These are phyloP conservation scores for Colletotrichum magnum DNA, from an alignment of 2,329 filamentous ascomycete genomes.

Conservation along the genomic window DNA sequence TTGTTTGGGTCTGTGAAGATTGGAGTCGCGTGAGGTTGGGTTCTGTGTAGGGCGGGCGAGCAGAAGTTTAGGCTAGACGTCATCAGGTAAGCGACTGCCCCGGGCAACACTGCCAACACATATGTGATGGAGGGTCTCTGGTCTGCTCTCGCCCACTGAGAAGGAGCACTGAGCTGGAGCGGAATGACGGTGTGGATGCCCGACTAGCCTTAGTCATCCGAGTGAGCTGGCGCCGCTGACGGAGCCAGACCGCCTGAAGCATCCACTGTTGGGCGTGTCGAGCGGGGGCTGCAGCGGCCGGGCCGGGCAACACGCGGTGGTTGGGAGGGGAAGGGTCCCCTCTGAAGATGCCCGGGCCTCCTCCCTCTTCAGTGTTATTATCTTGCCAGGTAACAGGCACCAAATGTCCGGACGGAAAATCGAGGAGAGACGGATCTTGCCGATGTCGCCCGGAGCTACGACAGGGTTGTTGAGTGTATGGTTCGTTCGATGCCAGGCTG, in stretches of 20 bases:
- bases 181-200: slow-evolving; percentile 28
- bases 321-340: too few relatives aligned
- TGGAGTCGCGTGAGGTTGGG: slow-evolving; percentile 32
- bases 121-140: neutral
- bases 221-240: slow-evolving; percentile 33
- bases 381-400: neutral
- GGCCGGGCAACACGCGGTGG: neutral
- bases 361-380: neutral
- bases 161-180: neutral
- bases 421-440: neutral
- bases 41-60: slow-evolving; percentile 3
- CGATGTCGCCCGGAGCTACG: neutral
- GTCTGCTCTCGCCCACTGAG: neutral
- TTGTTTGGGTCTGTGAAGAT: slow-evolving; percentile 16
- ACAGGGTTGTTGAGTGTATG: slow-evolving; percentile 2
- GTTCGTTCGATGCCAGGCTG: slow-evolving; percentile 15
- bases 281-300: neutral
- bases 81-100: slow-evolving; percentile 38
- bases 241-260: slow-evolving; percentile 14
- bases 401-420: neutral
- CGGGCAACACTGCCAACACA: slow-evolving; percentile 23
- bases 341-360: neutral
- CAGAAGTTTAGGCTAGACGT: slow-evolving; percentile 32
- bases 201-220: slow-evolving; percentile 24
- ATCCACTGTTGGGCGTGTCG: neutral